Base-by-base conservation (phyloP, 129 eudicot species). In the Heracleum sosnowskyi region DNA sequence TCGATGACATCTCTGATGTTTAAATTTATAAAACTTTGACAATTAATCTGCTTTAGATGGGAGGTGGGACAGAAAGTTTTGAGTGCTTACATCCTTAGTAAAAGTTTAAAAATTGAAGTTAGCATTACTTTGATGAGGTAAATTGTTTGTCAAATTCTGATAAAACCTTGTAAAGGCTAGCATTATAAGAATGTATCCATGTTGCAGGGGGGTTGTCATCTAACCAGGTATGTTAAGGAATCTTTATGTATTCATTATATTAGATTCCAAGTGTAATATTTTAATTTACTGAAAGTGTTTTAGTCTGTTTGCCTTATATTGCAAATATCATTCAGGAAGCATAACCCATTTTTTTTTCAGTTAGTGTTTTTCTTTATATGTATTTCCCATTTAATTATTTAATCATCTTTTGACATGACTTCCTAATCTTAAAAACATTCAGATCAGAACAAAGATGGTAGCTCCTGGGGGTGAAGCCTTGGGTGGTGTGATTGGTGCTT, bases 401-500 rank as follows among this genome's bases (percentile, higher is more conserved):
- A 34, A 2, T 31, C 11, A 24, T 71, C 46, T 33, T 69, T 22
- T 34, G 51, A 34, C 13, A 8, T 16, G 22, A 40, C 36, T 36
- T 42, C n/a, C 75, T 71, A 28, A 79, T 46, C 41, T 73, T 39
- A 16, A 64, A 66, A 75, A 78, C 41, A 62, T 79, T 78, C 90
- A 95, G 97, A 96, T 92, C 71, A 86, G 99, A 85, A 96, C 97
- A 64, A 86, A 87, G 79, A 92, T 96, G 99, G 97, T 96, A 74
- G 99, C 99, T 34, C 97, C 99, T 46, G 97, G 99, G 47, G 99
- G 97, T 26, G 99, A 96, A 86, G 97, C 97, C 42, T 79, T 96
- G 85, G 99, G 99, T 69, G 96, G 99, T 77, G 79, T 92, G 20
- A 87, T 96, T 77, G 97, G 96, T 37, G 84, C 97, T 71, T 96